Percentiles rank a stretch among this genome's conserved stretches.
Evolutionary conservation across 108 stramenopile genomes (phyloP).

Genomic region (Nitzschia sp.): DNA sequence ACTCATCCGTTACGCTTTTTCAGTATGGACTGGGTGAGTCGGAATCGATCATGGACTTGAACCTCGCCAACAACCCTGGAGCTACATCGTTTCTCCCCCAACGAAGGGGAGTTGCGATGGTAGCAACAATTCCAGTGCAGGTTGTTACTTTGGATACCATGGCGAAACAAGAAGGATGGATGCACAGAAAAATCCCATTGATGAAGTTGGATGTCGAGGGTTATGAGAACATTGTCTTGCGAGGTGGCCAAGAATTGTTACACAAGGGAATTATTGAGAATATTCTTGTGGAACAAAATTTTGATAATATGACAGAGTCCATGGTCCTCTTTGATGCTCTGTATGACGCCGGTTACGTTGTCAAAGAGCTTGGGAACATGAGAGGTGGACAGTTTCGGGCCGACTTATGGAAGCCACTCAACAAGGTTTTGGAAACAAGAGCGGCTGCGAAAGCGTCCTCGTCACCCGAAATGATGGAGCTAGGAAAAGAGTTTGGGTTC

Average conservation of each 20-base stretch:
- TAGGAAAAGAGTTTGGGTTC: too few species aligned
- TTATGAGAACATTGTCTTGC: conserved; percentile 15
- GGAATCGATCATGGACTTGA: not conserved
- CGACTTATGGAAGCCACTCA: not conserved
- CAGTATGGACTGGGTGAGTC: not conserved
- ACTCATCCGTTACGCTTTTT: not conserved
- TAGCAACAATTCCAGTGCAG: not conserved
- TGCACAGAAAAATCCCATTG: not conserved
- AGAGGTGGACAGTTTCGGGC: not conserved
- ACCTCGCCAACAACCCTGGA: not conserved
- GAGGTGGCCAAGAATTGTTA: conserved; percentile 16
- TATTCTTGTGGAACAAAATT: conserved; percentile 18
- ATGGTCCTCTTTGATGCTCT: not conserved
- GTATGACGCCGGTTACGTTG: not conserved
- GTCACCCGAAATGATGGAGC: too few species aligned
- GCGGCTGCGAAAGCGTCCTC: too few species aligned
- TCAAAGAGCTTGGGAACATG: not conserved
- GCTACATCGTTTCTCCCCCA: not conserved
- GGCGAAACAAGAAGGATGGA: conserved; percentile 5
- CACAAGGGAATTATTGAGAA: conserved; percentile 17
- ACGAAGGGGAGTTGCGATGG: not conserved
- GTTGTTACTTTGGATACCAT: conserved; percentile 9
- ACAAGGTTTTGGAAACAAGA: too few species aligned
- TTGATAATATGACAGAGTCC: not conserved
- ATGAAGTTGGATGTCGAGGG: conserved; percentile 39